phyloP scores from a whole-genome alignment of 2,329 filamentous ascomycete genomes.

The Monosporascus cannonballus region DNA sequence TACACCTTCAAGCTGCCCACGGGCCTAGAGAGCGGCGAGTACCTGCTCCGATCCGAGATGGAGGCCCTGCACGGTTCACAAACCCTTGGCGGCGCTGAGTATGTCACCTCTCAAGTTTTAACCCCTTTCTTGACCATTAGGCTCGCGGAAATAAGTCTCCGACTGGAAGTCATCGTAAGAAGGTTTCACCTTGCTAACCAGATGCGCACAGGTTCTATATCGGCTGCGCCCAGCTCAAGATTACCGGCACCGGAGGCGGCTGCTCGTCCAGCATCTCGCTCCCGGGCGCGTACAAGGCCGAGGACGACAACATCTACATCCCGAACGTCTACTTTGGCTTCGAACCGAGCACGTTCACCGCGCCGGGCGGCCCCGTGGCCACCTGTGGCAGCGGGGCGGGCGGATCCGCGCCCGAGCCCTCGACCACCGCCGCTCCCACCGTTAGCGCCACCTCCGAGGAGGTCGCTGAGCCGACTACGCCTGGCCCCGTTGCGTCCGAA shows the following conservation, averaged over 20 bases:
- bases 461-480: too few relatives aligned
- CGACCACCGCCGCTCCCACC: too few relatives aligned
- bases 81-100: conserved; percentile 23
- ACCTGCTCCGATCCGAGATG: conserved; percentile 30
- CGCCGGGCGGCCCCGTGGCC: conserved; percentile 18
- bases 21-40: conserved; percentile 25
- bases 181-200: too few relatives aligned
- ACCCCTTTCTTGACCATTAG: too few relatives aligned
- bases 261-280: conserved; percentile 25
- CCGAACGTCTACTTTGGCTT: conserved; percentile 28
- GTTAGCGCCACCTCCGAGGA: too few relatives aligned
- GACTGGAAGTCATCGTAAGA: too few relatives aligned
- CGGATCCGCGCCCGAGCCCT: not conserved
- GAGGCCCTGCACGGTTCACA: conserved; percentile 25
- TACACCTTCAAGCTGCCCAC: conserved; percentile 22
- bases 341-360: conserved; percentile 24
- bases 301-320: conserved; percentile 24
- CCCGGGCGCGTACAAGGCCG: conserved; percentile 24
- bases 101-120: too few relatives aligned
- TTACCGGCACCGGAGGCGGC: conserved; percentile 22
- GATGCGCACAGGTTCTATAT: conserved; percentile 18
- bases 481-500: too few relatives aligned
- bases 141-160: too few relatives aligned
- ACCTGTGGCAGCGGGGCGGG: conserved; percentile 5
- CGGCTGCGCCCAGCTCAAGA: conserved; percentile 25